These are phyloP conservation scores for Bacidia rubella DNA, from an alignment of 495 filamentous ascomycete species.

Conservation along the genomic window DNA sequence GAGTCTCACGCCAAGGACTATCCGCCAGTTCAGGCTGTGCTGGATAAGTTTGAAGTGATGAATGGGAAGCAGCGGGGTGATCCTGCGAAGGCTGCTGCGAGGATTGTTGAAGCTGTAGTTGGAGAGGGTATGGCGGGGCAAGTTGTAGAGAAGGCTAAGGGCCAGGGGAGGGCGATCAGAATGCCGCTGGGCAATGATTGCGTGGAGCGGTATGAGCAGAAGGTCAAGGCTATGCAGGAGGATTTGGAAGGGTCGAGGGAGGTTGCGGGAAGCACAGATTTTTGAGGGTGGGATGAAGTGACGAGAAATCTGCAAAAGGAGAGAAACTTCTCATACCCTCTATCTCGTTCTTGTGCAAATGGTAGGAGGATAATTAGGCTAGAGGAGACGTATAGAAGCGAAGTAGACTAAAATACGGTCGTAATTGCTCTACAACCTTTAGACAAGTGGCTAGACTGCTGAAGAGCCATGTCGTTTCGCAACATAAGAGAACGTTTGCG, in stretches of 20 bases:
- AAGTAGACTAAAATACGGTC: too few species aligned
- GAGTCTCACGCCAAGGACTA: constrained; percentile 15
- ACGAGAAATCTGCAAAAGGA: too few species aligned
- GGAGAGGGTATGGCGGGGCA: constrained; percentile 23
- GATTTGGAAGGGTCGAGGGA: constrained; percentile 15
- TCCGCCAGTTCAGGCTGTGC: neutral
- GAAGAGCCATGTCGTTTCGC: too few species aligned
- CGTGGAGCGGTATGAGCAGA: constrained; percentile 16
- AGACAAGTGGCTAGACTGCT: too few species aligned
- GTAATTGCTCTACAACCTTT: too few species aligned
- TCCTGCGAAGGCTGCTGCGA: constrained; percentile 29
- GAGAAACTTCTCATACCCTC: too few species aligned
- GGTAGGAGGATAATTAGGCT: too few species aligned
- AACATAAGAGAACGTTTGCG: too few species aligned
- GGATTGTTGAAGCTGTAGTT: constrained; percentile 34
- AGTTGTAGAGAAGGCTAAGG: constrained; percentile 1
- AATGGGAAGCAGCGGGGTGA: constrained; percentile 29
- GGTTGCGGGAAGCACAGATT: constrained; percentile 7
- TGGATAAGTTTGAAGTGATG: neutral
- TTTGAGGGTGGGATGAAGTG: too few species aligned
- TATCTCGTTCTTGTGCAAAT: too few species aligned
- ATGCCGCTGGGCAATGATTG: constrained; percentile 19
- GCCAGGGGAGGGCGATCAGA: constrained; percentile 9
- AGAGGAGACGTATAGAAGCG: too few species aligned
- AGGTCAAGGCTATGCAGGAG: constrained; percentile 15